Percentiles rank a stretch among this genome's conserved stretches.
Evolutionary conservation across 768 basidiomycete species (phyloP).

Genomic region (Boletus fagicola): DNA sequence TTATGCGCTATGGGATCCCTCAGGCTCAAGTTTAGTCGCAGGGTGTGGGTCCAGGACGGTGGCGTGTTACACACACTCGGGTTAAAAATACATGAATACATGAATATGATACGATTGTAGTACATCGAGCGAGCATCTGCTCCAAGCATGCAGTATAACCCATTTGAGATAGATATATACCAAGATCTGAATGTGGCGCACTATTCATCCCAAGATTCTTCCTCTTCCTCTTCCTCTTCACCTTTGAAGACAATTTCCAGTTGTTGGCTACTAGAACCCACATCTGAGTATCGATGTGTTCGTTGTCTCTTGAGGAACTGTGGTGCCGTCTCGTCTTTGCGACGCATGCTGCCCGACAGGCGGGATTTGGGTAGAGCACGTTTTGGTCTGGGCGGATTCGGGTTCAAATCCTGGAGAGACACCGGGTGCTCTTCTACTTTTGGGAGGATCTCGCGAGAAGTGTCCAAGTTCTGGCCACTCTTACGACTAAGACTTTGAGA

Average conservation of each 20-base stretch:
- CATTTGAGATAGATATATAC: background rate
- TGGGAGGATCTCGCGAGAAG: conserved; percentile 13
- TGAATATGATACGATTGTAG: background rate
- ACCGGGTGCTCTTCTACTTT: conserved; percentile 23
- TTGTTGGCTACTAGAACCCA: conserved; percentile 10
- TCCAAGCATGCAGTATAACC: background rate
- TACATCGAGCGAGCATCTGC: background rate
- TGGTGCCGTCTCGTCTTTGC: conserved; percentile 4
- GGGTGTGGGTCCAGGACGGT: background rate
- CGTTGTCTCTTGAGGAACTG: conserved; percentile 27
- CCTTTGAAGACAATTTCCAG: conserved; percentile 1
- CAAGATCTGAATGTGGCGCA: background rate
- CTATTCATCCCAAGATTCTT: conserved; percentile 19
- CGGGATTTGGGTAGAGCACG: conserved; percentile 30
- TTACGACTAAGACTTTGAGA: conserved; percentile 9
- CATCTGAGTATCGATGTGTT: conserved; percentile 18
- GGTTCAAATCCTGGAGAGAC: conserved; percentile 12
- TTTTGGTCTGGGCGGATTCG: conserved; percentile 21
- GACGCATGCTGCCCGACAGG: conserved; percentile 1
- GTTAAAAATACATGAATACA: conserved; percentile 16
- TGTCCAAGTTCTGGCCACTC: conserved; percentile 13
- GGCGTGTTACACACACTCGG: background rate
- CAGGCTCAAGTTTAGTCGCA: background rate
- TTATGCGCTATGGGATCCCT: background rate
- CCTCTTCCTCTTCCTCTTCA: conserved; percentile 21